phyloP scores from a whole-genome alignment of 208 protist species.

The Herpetomonas samuelpessoai region DNA sequence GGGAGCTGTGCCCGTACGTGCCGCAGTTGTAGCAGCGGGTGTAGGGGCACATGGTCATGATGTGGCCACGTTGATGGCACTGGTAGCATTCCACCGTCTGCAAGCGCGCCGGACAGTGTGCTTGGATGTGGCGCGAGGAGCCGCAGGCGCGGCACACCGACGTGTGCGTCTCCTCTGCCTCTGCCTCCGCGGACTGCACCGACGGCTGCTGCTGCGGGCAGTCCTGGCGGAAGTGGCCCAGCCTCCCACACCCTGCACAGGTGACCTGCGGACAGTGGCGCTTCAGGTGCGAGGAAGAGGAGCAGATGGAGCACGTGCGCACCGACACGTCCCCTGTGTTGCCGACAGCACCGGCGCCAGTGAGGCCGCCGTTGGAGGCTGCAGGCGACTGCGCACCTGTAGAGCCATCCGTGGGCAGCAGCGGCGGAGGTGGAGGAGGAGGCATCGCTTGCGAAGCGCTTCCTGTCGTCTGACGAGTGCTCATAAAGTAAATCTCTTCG shows the following conservation, averaged over 20 bases:
- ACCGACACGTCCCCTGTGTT: neutral
- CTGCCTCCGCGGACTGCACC: constrained; percentile 8
- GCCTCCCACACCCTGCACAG: constrained; percentile 46
- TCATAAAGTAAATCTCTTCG: too few species aligned
- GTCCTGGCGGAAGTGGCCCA: constrained; percentile 68
- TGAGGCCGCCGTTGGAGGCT: constrained; percentile 4
- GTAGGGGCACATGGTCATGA: constrained; percentile 76
- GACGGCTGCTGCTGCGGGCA: constrained; percentile 28
- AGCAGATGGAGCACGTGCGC: constrained; percentile 40
- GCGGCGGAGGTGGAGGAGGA: neutral
- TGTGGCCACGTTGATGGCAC: constrained; percentile 81
- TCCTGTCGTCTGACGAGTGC: too few species aligned
- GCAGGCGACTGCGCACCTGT: too few species aligned
- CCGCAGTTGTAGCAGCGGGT: constrained; percentile 91
- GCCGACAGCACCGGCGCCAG: neutral
- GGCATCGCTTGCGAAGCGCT: too few species aligned
- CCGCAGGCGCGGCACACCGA: constrained; percentile 71
- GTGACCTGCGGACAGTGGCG: constrained; percentile 53
- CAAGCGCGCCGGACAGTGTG: constrained; percentile 57
- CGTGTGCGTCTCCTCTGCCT: constrained; percentile 28
- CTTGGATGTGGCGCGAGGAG: constrained; percentile 69
- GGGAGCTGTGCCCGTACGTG: constrained; percentile 79
- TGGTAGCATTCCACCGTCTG: constrained; percentile 79
- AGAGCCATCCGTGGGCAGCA: neutral
- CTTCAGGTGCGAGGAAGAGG: constrained; percentile 35